Percentiles rank a stretch among this genome's conserved stretches.
phyloP scores from a whole-genome alignment of 2,329 filamentous ascomycete species.

The Atkinsonella texensis region DNA sequence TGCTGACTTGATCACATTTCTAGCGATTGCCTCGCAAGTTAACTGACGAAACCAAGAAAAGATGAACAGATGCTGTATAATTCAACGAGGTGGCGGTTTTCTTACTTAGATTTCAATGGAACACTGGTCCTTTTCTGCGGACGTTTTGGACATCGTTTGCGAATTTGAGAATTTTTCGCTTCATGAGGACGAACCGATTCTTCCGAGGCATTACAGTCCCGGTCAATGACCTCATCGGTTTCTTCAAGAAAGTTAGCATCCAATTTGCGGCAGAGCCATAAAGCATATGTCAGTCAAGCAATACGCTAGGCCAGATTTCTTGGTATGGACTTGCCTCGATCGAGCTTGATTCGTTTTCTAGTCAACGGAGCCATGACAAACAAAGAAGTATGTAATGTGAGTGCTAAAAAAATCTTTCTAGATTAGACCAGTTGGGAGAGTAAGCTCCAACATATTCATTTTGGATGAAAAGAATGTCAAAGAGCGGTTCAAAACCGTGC shows the following conservation, averaged over 20 bases:
- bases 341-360: slow-evolving; percentile 15
- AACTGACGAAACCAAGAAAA: neutral
- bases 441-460: too few species aligned
- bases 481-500: too few species aligned
- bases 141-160: neutral
- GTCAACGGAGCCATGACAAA: slow-evolving; percentile 15
- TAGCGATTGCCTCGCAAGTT: neutral
- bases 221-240: neutral
- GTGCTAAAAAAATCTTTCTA: too few species aligned
- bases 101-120: too few species aligned
- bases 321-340: slow-evolving; percentile 10
- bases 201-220: neutral
- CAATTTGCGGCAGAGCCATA: neutral
- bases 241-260: neutral
- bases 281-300: neutral
- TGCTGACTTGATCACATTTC: neutral
- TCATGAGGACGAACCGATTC: neutral
- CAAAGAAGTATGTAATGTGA: neutral
- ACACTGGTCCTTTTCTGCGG: neutral
- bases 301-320: too few species aligned
- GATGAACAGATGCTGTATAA: neutral
- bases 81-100: neutral
- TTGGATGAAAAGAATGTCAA: too few species aligned
- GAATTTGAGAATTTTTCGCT: neutral
- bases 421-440: too few species aligned